Base-by-base conservation (phyloP, 805 yeast species). In the Phaffomyces thermotolerans region DNA sequence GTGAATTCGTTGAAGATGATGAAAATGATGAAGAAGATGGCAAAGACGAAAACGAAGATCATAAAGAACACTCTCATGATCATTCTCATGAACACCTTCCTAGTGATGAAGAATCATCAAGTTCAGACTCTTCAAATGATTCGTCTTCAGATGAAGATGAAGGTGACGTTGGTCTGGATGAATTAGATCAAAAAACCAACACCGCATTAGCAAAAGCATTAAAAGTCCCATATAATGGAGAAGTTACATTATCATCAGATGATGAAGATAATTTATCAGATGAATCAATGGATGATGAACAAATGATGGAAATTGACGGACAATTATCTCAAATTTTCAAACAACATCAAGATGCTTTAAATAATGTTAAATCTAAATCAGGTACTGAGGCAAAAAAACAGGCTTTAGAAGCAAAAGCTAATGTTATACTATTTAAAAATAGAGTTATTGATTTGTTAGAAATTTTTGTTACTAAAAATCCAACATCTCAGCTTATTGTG, bases 261-360 rank as follows among this genome's bases (percentile, higher is more conserved):
- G 69, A 66, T 10, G 79, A 74, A 34, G 76, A 68, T 17, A 81
- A 75, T 25, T 73, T 76, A 7, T 81, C 76, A 23, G 85, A 81
- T 41, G 95, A 85, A 52, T 80, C 91, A 0, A 86, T 89, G 95
- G 95, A 90, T 47, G 97, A 90, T 62, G 96, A 90, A 54, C 89
- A 89, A 60, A 91, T 91, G 98, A 79, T 89, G 81, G 95, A 90
- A 18, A 75, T 91, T 54, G 98, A 91, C 59, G 84, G 73, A 20
- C 93, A 88, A 48, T 67, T 91, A 27, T 77, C 96, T 0, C 74
- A 73, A 42, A 91, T 91, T 43, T 91, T 91, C 72, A 78, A 83
- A 56, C 91, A 88, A 54, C 76, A 97, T 53, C 78, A 80, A 52
- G 79, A 76, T 47, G 84, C 85, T 0, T 62, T 87, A 42, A 63